phyloP scores from a whole-genome alignment of 345 rosid genomes.

The Draba incana region DNA sequence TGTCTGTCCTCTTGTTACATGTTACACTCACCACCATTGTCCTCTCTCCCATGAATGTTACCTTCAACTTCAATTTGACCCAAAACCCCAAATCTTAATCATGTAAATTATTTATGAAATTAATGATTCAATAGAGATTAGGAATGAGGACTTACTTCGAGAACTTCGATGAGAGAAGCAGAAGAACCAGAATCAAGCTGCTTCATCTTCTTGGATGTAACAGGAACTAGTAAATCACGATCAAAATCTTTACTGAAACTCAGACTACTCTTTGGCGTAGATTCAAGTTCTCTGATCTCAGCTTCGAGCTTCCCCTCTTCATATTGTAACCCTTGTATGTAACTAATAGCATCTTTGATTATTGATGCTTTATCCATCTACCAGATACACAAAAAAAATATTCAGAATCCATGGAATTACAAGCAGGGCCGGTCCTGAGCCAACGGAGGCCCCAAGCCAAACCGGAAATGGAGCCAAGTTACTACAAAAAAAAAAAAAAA shows the following conservation, averaged over 20 bases:
- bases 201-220: conserved; percentile 78
- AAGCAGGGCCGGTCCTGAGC: no score
- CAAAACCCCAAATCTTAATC: not conserved
- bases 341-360: conserved; percentile 88
- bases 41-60: conserved; percentile 73
- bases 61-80: conserved; percentile 58
- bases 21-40: conserved; percentile 76
- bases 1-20: conserved; percentile 75
- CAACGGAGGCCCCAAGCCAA: no score
- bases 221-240: conserved; percentile 56
- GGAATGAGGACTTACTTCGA: conserved; percentile 42
- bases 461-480: no score
- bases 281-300: conserved; percentile 80
- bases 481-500: no score
- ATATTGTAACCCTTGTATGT: conserved; percentile 79
- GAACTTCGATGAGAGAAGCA: conserved; percentile 63
- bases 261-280: conserved; percentile 46
- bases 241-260: conserved; percentile 53
- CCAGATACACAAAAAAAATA: not conserved
- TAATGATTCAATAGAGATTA: not conserved
- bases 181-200: conserved; percentile 49
- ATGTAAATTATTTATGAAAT: not conserved
- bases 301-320: conserved; percentile 71
- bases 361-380: conserved; percentile 99
- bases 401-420: not conserved